Percentiles rank a stretch among this genome's conserved stretches.
Conservation (phyloP, 192 early-diverging fungal species). For the Phycomyces nitens region DNA sequence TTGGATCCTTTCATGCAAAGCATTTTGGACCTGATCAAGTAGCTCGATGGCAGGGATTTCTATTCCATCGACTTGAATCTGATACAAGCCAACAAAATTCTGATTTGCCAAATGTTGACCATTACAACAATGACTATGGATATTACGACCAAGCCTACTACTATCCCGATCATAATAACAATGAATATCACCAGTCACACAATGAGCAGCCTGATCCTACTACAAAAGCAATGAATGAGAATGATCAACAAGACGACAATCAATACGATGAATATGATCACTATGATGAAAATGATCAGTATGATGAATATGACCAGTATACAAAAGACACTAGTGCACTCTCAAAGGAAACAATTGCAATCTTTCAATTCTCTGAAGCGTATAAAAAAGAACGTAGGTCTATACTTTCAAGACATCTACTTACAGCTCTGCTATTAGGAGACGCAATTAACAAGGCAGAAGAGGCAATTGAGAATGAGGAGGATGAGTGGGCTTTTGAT, state of each 20-base stretch:
- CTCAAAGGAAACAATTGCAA: constrained; percentile 24
- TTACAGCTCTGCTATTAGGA: background rate
- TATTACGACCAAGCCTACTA: background rate
- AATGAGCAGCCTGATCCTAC: background rate
- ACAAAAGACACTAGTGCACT: background rate
- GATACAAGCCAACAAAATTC: background rate
- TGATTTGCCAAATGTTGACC: too few relatives aligned
- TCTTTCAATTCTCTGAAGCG: constrained; percentile 29
- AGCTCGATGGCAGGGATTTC: constrained; percentile 8
- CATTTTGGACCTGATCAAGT: constrained; percentile 22
- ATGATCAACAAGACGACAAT: constrained; percentile 5
- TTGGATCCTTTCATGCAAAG: constrained; percentile 20
- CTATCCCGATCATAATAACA: background rate
- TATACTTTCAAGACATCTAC: background rate
- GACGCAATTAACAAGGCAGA: background rate
- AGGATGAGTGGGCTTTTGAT: constrained; percentile 11
- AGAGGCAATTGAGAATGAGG: background rate
- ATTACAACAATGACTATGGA: too few relatives aligned
- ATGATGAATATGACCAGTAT: background rate
- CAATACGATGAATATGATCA: background rate
- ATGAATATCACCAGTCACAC: background rate
- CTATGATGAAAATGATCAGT: too few relatives aligned
- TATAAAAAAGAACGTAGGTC: constrained; percentile 21
- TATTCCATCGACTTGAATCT: constrained; percentile 1
- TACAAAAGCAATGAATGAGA: background rate